Base-by-base conservation (phyloP, 1,284 basidiomycete species). In the Moesziomyces globuligerus region DNA sequence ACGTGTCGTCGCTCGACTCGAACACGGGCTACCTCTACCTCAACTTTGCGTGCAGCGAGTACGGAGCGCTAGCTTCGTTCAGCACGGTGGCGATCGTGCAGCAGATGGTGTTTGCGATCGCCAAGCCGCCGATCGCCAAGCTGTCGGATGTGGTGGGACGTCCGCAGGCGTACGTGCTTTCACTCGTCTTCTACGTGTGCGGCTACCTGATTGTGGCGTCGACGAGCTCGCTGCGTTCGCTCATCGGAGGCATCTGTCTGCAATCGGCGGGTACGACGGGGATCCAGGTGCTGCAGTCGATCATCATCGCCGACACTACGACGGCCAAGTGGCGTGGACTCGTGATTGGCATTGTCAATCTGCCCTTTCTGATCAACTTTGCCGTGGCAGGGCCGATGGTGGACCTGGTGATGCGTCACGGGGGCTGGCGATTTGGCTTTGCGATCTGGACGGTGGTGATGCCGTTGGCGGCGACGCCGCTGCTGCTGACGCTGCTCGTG, bases 121-220 rank as follows among this genome's bases (percentile, higher is more conserved):
- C 90, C 34, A 92, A 92, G 83, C 91, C 91, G 23, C 86, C 91
- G 42, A 89, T 91, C 73, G 91, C 91, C 3, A 92, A 91, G 83
- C 82, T 92, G 32, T 87, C 90, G 2, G 91, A 93, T 76, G 87
- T 90, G 25, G 75, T 85, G 11, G 86, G 86, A 1, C 83, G 86
- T 42, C 84, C 83, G 0, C 84, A 86, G 62, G 84, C 90, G 0
- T 91, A 89, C 74, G 83, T 87, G 41, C 76, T 87, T 42, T 88
- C 90, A 48, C 83, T 84, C 6, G 41, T 83, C 23, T 78, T 85
- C 41, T 86, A 86, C 74, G 80, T 83, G 17, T 51, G 84, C 39
- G 86, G 86, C 5, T 89, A 91, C 81, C 86, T 88, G 54, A 83
- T 90, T 49, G 89, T 91, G 50, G 90, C 90, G 3, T 87, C 88